phyloP scores from a whole-genome alignment of 192 early-diverging fungal species.

The Haplosporangium gracile region DNA sequence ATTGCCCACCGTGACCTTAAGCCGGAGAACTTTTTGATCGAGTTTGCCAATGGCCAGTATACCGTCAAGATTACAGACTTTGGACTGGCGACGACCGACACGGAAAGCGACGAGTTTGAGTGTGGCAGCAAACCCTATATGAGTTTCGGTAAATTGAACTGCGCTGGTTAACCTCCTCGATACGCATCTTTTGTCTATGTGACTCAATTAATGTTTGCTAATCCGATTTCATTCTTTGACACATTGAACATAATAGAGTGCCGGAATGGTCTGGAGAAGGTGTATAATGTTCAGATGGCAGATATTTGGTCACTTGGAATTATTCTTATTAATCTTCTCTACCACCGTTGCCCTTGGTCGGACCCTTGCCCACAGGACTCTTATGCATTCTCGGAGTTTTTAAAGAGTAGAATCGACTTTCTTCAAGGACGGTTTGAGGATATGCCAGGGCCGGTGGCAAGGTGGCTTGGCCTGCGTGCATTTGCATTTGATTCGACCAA shows the following conservation, averaged over 20 bases:
- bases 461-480: constrained; percentile 71
- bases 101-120: constrained; percentile 86
- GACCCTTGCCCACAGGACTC: constrained; percentile 71
- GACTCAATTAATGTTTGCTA: neutral
- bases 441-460: constrained; percentile 69
- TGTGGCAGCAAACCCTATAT: constrained; percentile 80
- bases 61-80: constrained; percentile 90
- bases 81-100: constrained; percentile 89
- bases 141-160: constrained; percentile 57
- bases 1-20: constrained; percentile 94
- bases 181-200: neutral
- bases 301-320: constrained; percentile 84
- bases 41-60: constrained; percentile 42
- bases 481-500: constrained; percentile 58
- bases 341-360: constrained; percentile 80
- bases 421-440: constrained; percentile 66
- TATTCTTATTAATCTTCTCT: constrained; percentile 78
- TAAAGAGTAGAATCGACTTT: constrained; percentile 71
- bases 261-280: constrained; percentile 52
- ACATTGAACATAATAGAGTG: constrained; percentile 45
- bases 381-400: constrained; percentile 71
- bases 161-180: neutral
- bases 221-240: neutral
- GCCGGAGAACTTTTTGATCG: constrained; percentile 79
- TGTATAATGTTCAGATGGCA: constrained; percentile 71